Conservation (phyloP, 2,329 filamentous ascomycete species). For the Elsinoe ampelina region DNA sequence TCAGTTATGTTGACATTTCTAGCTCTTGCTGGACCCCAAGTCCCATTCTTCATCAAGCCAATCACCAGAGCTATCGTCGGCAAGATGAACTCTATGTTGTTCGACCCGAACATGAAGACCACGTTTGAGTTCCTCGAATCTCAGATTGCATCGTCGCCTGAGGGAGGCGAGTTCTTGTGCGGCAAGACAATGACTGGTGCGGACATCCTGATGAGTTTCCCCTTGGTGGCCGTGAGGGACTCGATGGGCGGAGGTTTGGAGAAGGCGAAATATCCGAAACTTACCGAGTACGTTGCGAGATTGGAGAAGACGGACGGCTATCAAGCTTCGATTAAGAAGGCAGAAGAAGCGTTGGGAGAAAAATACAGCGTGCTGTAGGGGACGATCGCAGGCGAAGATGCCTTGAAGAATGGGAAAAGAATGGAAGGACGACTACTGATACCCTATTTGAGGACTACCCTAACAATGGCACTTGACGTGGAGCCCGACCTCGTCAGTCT, state of each 20-base stretch:
- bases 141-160: conserved; percentile 39
- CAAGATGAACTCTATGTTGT: conserved; percentile 36
- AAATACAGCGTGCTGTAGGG: conserved; percentile 11
- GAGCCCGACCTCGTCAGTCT: background rate
- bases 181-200: conserved; percentile 41
- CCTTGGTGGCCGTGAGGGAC: conserved; percentile 36
- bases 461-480: no score
- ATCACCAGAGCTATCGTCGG: conserved; percentile 48
- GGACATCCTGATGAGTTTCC: conserved; percentile 46
- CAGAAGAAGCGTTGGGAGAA: conserved; percentile 35
- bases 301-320: conserved; percentile 39
- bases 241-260: conserved; percentile 28
- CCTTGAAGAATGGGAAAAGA: background rate
- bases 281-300: conserved; percentile 38
- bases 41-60: conserved; percentile 62
- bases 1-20: background rate
- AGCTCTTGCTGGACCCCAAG: conserved; percentile 21
- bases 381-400: background rate
- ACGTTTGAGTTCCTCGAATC: conserved; percentile 44
- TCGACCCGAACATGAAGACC: conserved; percentile 38
- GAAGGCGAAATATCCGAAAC: conserved; percentile 37
- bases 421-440: background rate
- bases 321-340: conserved; percentile 40
- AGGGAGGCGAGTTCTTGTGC: conserved; percentile 43
- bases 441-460: no score